Conservation (phyloP, 148 eudicot genomes). For the Beta vulgaris region DNA sequence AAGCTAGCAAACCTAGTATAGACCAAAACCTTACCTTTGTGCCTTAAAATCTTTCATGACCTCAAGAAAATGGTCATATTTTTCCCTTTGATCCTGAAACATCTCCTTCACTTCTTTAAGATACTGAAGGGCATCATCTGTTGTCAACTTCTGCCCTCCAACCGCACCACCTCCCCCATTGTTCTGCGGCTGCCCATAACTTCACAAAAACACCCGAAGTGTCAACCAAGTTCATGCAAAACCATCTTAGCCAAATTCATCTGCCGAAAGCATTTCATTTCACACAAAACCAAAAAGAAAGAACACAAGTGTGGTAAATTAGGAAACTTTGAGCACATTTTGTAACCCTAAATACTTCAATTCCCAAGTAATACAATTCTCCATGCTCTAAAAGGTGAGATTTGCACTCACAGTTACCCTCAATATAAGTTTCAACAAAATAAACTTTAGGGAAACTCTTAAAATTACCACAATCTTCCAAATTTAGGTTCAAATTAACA, state of each 20-base stretch:
- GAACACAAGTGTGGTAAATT: neutral
- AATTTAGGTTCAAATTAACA: slow-evolving; percentile 12
- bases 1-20: neutral
- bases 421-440: neutral
- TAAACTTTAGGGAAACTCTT: slow-evolving; percentile 1
- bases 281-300: slow-evolving; percentile 1
- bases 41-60: slow-evolving; percentile 98
- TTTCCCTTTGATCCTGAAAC: slow-evolving; percentile 88
- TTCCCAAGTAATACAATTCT: neutral
- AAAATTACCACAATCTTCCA: neutral
- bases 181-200: slow-evolving; percentile 57
- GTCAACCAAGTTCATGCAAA: slow-evolving; percentile 20
- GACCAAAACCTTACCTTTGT: slow-evolving; percentile 52
- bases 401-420: neutral
- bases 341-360: slow-evolving; percentile 15
- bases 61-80: slow-evolving; percentile 92
- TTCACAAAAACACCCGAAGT: slow-evolving; percentile 31
- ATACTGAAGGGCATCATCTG: slow-evolving; percentile 86
- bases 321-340: neutral
- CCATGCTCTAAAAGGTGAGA: neutral
- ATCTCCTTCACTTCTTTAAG: slow-evolving; percentile 95
- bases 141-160: slow-evolving; percentile 69
- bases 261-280: neutral
- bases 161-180: slow-evolving; percentile 47
- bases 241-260: neutral